Evolutionary conservation across 2,329 filamentous ascomycete genomes (phyloP), one percentile per base, ranked within the genome.

Genomic region (Colletotrichum camelliae): DNA sequence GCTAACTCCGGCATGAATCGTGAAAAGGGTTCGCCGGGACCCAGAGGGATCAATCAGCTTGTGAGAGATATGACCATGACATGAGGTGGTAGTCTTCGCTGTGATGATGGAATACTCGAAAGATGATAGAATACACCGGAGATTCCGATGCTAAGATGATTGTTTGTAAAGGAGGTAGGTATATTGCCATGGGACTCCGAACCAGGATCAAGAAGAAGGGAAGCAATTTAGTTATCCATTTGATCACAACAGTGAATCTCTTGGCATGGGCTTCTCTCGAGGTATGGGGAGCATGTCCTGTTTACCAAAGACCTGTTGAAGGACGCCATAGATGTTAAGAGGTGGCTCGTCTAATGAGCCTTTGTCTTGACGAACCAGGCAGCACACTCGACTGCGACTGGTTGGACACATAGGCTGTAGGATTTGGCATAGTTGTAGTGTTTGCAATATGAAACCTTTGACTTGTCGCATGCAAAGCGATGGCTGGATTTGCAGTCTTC

Each of bases 1-100:
- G 71, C 72, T 18, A 80, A 60, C 61, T 78, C 77, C 8, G 77
- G 76, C 13, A 73, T 52, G 27, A 27, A 52, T 48, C 18, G 55
- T 18, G 57, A 21, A 21, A 37, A 15, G 15, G 6, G 21, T n/a
- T 37, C n/a, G 66, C 33, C 33, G 10, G 35, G 15, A 10, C 39
- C 31, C 8, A 10, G 31, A 21, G 15, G 2, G n/a, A 52, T 52
- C n/a, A 13, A 21, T 21, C 43, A 13, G 43, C 43, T 21, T 21
- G 6, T 52, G n/a, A 52, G 43, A 52, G n/a, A 52, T 52, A 52
- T 7, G n/a, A 52, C 10, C n/a, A 21, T 52, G 18, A 39, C 16
- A 10, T 10, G 27, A 21, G 16, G 31, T 27, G 33, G 21, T 18
- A 15, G 15, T 64, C 61, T 24, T 39, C 35, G 24, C 62, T 4